A percentile compares a stretch with the other conserved stretches of the same genome.
Evolutionary conservation across 1,139 yeast genomes (phyloP).

Genomic region (Hyphopichia burtonii): DNA sequence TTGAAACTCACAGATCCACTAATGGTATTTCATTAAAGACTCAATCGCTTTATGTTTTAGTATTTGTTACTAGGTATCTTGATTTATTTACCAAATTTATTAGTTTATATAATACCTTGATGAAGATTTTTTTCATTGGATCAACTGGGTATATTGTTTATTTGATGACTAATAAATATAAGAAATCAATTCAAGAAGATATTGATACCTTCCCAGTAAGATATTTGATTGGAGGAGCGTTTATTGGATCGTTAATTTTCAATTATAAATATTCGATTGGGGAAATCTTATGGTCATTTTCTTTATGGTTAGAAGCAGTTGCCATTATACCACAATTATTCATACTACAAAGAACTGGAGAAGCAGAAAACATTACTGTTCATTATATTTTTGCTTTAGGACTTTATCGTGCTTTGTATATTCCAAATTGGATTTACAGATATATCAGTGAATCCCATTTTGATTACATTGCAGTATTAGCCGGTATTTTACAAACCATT

Average conservation of each 20-base stretch:
- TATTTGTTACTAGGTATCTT: conserved; percentile 76
- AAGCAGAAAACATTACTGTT: conserved; percentile 81
- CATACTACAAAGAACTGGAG: conserved; percentile 86
- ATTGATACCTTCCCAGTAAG: conserved; percentile 74
- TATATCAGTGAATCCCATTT: conserved; percentile 65
- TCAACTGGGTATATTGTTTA: conserved; percentile 76
- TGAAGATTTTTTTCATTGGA: conserved; percentile 79
- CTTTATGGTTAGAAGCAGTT: conserved; percentile 84
- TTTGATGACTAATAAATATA: conserved; percentile 63
- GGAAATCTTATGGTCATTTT: conserved; percentile 75
- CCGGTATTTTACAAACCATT: conserved; percentile 84
- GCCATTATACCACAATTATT: conserved; percentile 92
- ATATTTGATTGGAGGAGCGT: conserved; percentile 67
- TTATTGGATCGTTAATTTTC: conserved; percentile 60
- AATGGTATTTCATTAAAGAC: conserved; percentile 89
- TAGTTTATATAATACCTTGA: conserved; percentile 71
- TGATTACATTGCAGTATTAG: conserved; percentile 68
- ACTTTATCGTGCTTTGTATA: conserved; percentile 78
- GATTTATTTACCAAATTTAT: conserved; percentile 61
- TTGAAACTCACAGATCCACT: conserved; percentile 62
- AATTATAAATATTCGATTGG: conserved; percentile 60
- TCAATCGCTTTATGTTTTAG: conserved; percentile 74
- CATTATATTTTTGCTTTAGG: conserved; percentile 96
- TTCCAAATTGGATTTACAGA: conserved; percentile 95
- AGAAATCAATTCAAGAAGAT: conserved; percentile 50